Percentiles rank a stretch among this genome's conserved stretches.
Evolutionary conservation across 768 basidiomycete species (phyloP).

Genomic region (Amanita thiersii): DNA sequence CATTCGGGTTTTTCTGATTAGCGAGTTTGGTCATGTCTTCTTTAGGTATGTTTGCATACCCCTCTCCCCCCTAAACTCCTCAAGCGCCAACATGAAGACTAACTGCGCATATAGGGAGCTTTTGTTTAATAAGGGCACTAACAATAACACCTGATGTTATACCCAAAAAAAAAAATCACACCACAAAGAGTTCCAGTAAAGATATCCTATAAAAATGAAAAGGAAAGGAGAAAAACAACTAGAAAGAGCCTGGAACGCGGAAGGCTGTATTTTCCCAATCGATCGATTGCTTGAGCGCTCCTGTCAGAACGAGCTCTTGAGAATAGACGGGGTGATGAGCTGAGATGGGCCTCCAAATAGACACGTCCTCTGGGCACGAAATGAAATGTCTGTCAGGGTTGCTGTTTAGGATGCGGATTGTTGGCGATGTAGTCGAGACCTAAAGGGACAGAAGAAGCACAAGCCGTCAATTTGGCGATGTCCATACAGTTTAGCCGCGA

Average conservation of each 20-base stretch:
- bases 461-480: too few relatives aligned
- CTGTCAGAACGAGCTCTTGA: constrained; percentile 58
- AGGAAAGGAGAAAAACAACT: too few relatives aligned
- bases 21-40: too few relatives aligned
- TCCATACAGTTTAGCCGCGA: too few relatives aligned
- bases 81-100: too few relatives aligned
- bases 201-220: background rate
- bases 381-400: constrained; percentile 51
- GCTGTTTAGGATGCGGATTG: constrained; percentile 43
- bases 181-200: background rate
- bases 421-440: constrained; percentile 43
- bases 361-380: constrained; percentile 54
- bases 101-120: too few relatives aligned
- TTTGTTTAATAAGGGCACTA: too few relatives aligned
- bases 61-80: too few relatives aligned
- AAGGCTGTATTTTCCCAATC: constrained; percentile 47
- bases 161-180: too few relatives aligned
- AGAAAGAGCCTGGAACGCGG: constrained; percentile 18
- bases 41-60: too few relatives aligned
- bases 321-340: constrained; percentile 51
- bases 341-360: constrained; percentile 58
- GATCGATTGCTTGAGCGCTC: constrained; percentile 57
- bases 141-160: too few relatives aligned
- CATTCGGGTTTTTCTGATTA: too few relatives aligned
- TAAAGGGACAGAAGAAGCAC: constrained; percentile 12